Percentiles rank a stretch among this genome's conserved stretches.
These are phyloP conservation scores for Diacronema lutheri DNA, from an alignment of 78 protist species.

Conservation along the genomic window DNA sequence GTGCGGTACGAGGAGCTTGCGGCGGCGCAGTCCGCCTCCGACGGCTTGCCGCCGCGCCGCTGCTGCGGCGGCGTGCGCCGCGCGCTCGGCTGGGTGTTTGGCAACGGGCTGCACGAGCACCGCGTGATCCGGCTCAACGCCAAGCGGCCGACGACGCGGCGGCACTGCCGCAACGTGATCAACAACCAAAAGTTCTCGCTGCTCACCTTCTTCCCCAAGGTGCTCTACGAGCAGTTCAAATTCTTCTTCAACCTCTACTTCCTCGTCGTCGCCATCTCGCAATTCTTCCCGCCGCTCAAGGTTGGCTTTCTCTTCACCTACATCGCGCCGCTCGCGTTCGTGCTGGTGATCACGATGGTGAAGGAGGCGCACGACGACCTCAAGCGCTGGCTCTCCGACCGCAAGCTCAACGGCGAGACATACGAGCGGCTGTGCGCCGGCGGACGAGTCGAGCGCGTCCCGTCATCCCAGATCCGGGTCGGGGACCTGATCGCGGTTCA, in stretches of 20 bases:
- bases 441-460: slow-evolving; percentile 53
- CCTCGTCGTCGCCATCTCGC: slow-evolving; percentile 86
- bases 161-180: neutral
- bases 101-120: no score
- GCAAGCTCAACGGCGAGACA: slow-evolving; percentile 75
- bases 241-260: slow-evolving; percentile 91
- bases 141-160: neutral
- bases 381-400: slow-evolving; percentile 77
- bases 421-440: slow-evolving; percentile 58
- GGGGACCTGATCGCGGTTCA: slow-evolving; percentile 76
- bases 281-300: slow-evolving; percentile 85
- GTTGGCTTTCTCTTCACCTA: slow-evolving; percentile 90
- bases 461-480: slow-evolving; percentile 63
- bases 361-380: slow-evolving; percentile 92
- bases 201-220: slow-evolving; percentile 67
- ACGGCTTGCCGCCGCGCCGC: neutral
- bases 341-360: slow-evolving; percentile 72
- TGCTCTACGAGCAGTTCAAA: slow-evolving; percentile 87
- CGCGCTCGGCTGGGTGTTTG: no score
- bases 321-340: slow-evolving; percentile 90
- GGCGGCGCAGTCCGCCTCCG: no score
- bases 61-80: neutral
- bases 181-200: neutral
- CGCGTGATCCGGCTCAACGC: neutral
- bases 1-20: no score